Evolutionary conservation across 2,329 filamentous ascomycete genomes (phyloP).

Genomic region (Xylaria sp.): DNA sequence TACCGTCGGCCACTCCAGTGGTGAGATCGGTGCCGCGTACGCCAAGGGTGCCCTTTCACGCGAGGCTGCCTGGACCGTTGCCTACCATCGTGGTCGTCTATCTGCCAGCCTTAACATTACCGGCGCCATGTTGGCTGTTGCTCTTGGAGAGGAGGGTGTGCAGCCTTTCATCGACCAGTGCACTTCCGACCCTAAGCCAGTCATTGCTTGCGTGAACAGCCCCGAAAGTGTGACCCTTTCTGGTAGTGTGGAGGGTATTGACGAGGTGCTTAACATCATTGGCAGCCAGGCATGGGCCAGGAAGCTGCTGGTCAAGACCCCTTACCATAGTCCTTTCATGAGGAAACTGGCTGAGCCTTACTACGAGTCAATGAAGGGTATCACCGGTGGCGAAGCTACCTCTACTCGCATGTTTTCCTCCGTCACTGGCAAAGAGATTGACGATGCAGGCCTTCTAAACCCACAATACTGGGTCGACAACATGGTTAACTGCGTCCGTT

Average conservation of each 20-base stretch:
- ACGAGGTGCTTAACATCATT: constrained; percentile 47
- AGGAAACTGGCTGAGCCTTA: constrained; percentile 51
- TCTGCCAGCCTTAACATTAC: constrained; percentile 44
- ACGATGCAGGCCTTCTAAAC: constrained; percentile 40
- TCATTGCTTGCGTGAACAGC: constrained; percentile 48
- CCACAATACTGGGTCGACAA: constrained; percentile 50
- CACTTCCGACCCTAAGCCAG: constrained; percentile 43
- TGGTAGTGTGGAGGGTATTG: constrained; percentile 46
- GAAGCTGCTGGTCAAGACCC: constrained; percentile 54
- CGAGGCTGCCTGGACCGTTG: constrained; percentile 47
- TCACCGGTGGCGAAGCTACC: constrained; percentile 33
- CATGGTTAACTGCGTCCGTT: constrained; percentile 53
- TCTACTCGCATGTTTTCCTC: constrained; percentile 47
- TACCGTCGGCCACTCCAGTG: constrained; percentile 56
- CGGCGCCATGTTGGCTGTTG: constrained; percentile 48
- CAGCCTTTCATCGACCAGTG: constrained; percentile 44
- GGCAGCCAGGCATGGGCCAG: constrained; percentile 50
- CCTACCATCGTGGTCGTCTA: constrained; percentile 47
- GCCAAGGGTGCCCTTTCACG: constrained; percentile 54
- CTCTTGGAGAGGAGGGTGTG: constrained; percentile 43
- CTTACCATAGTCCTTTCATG: constrained; percentile 59
- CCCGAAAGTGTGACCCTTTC: constrained; percentile 48
- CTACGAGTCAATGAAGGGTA: constrained; percentile 44
- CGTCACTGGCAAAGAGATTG: constrained; percentile 44
- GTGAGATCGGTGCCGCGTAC: constrained; percentile 57